Conservation (phyloP, 495 filamentous ascomycete genomes). For the Talaromyces liani region DNA sequence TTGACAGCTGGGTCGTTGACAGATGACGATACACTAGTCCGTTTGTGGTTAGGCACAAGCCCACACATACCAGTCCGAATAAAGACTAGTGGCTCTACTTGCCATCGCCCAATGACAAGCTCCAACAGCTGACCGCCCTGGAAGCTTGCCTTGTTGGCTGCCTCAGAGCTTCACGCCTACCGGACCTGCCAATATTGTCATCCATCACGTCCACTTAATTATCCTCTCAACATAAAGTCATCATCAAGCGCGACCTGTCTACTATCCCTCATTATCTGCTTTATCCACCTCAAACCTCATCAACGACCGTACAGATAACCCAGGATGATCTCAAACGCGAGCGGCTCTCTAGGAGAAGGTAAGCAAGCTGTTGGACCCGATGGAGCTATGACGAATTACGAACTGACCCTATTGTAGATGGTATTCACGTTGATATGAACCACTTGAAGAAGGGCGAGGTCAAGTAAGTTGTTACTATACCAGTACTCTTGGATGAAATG, state of each 20-base stretch:
- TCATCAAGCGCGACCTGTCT: neutral
- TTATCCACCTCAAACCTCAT: neutral
- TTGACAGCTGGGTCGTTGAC: neutral
- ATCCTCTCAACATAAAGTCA: neutral
- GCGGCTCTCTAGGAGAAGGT: constrained; percentile 71
- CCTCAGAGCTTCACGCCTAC: constrained; percentile 4
- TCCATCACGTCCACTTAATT: neutral
- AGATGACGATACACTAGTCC: neutral
- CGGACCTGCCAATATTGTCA: neutral
- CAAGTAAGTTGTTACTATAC: constrained; percentile 56
- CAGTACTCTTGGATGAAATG: constrained; percentile 17
- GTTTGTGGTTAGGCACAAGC: neutral
- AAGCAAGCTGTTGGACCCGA: constrained; percentile 12
- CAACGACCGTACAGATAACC: neutral
- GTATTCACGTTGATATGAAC: constrained; percentile 98
- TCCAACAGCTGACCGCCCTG: neutral
- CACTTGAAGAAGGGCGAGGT: constrained; percentile 83
- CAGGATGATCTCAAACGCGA: constrained; percentile 28
- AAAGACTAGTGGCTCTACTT: neutral
- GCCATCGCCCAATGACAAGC: constrained; percentile 3
- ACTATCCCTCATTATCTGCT: neutral
- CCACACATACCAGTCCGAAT: neutral
- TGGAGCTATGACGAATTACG: constrained; percentile 15
- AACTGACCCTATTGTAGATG: constrained; percentile 56
- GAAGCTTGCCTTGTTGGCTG: constrained; percentile 6